Conservation (phyloP, 768 basidiomycete genomes). For the Podaxis sp. region DNA sequence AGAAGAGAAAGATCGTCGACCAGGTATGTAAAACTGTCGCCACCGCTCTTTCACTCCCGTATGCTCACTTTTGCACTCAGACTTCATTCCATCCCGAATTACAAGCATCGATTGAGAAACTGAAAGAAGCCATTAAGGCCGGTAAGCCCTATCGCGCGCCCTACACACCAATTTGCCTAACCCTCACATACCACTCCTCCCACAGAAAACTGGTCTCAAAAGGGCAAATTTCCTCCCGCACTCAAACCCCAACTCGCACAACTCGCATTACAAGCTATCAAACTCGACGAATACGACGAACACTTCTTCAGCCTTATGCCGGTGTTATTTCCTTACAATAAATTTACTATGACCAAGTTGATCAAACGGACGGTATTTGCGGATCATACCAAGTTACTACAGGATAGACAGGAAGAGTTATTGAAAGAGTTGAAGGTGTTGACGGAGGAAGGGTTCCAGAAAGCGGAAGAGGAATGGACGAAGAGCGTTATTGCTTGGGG, state of each 20-base stretch:
- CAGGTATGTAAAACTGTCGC: slow-evolving; percentile 43
- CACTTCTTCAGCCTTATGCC: slow-evolving; percentile 91
- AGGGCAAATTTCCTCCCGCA: slow-evolving; percentile 85
- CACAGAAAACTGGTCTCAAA: slow-evolving; percentile 74
- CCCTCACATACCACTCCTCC: background rate
- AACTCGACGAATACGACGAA: slow-evolving; percentile 87
- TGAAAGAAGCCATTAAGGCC: slow-evolving; percentile 57
- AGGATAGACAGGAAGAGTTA: slow-evolving; percentile 65
- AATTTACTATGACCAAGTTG: slow-evolving; percentile 93
- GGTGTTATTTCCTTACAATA: slow-evolving; percentile 88
- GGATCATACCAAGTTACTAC: slow-evolving; percentile 67
- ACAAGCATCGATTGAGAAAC: slow-evolving; percentile 54
- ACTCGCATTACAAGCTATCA: slow-evolving; percentile 75
- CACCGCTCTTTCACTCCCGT: background rate
- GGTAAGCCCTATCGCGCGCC: slow-evolving; percentile 34
- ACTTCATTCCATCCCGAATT: slow-evolving; percentile 71
- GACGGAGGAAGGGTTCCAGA: slow-evolving; percentile 63
- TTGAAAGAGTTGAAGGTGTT: slow-evolving; percentile 59
- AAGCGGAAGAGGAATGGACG: slow-evolving; percentile 78
- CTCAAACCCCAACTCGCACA: slow-evolving; percentile 73
- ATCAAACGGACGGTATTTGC: slow-evolving; percentile 86
- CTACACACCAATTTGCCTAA: background rate
- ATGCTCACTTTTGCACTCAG: slow-evolving; percentile 26
- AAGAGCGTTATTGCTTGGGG: slow-evolving; percentile 69
- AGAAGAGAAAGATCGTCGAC: slow-evolving; percentile 72